These are phyloP conservation scores for Bremia lactucae DNA, from an alignment of 352 stramenopile genomes.

Conservation along the genomic window DNA sequence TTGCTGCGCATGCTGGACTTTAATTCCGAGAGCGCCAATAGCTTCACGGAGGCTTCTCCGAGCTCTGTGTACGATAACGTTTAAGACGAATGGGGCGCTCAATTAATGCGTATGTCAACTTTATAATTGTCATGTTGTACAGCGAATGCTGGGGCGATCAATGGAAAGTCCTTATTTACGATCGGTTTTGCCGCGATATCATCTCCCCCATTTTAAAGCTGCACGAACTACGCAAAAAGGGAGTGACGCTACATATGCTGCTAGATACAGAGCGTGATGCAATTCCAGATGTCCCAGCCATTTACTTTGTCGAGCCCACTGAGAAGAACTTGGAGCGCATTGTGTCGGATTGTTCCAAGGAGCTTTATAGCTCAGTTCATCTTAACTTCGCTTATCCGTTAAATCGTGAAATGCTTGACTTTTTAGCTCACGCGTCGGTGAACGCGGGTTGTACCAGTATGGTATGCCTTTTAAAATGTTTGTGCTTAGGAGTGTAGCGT, in stretches of 20 bases:
- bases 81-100: no score
- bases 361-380: slow-evolving; percentile 89
- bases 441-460: slow-evolving; percentile 69
- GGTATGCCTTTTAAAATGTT: slow-evolving; percentile 17
- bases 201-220: slow-evolving; percentile 98
- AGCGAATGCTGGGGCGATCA: slow-evolving; percentile 77
- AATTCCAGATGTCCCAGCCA: slow-evolving; percentile 94
- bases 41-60: slow-evolving; percentile 21
- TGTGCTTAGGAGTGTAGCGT: neutral
- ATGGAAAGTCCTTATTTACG: slow-evolving; percentile 97
- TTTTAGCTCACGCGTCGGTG: slow-evolving; percentile 72
- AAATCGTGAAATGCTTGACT: slow-evolving; percentile 76
- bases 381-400: slow-evolving; percentile 92
- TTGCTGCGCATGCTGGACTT: slow-evolving; percentile 81
- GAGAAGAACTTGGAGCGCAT: slow-evolving; percentile 92
- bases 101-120: no score
- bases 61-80: slow-evolving; percentile 31
- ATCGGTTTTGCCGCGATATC: slow-evolving; percentile 92
- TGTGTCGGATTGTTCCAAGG: slow-evolving; percentile 86
- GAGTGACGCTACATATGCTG: slow-evolving; percentile 96
- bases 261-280: slow-evolving; percentile 89
- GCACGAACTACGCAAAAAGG: slow-evolving; percentile 90
- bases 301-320: slow-evolving; percentile 96
- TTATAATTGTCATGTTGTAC: neutral
- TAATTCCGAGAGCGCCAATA: slow-evolving; percentile 47